These are phyloP conservation scores for Xylaria sp. DNA, from an alignment of 2,329 filamentous ascomycete species.

Conservation along the genomic window DNA sequence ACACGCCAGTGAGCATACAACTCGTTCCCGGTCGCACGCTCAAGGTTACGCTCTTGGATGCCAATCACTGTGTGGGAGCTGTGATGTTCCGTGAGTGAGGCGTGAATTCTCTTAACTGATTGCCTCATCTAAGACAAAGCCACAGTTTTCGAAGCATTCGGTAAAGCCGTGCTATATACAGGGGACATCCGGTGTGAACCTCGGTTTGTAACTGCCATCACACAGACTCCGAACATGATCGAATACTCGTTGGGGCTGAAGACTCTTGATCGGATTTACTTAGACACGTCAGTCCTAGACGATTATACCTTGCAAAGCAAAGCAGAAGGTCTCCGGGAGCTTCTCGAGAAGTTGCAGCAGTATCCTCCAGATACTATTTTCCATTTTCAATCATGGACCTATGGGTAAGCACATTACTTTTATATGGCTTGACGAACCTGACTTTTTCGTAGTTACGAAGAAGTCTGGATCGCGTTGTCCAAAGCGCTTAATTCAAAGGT, in stretches of 20 bases:
- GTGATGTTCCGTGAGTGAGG: conserved; percentile 77
- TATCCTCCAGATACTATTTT: conserved; percentile 81
- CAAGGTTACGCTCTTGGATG: conserved; percentile 83
- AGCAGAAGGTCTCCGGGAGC: conserved; percentile 75
- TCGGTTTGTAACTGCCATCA: conserved; percentile 81
- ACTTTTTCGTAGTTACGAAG: conserved; percentile 67
- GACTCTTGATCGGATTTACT: conserved; percentile 79
- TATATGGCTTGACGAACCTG: not conserved
- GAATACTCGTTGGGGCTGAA: conserved; percentile 73
- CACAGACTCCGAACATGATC: conserved; percentile 73
- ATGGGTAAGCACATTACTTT: conserved; percentile 55
- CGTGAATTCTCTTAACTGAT: fast-evolving
- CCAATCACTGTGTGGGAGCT: conserved; percentile 88
- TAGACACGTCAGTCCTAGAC: conserved; percentile 79
- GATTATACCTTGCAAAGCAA: conserved; percentile 62
- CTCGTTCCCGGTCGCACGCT: conserved; percentile 71
- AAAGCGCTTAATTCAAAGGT: conserved; percentile 70
- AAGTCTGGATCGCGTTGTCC: conserved; percentile 85
- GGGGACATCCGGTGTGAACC: conserved; percentile 85
- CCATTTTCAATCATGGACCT: conserved; percentile 88
- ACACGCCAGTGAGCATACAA: conserved; percentile 79
- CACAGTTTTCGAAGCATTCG: conserved; percentile 73
- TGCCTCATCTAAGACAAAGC: conserved; percentile 3
- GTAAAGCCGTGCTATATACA: conserved; percentile 81
- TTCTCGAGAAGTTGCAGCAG: conserved; percentile 68